These are phyloP conservation scores for Macaranga tanarius DNA, from an alignment of 441 rosid species.

Conservation along the genomic window DNA sequence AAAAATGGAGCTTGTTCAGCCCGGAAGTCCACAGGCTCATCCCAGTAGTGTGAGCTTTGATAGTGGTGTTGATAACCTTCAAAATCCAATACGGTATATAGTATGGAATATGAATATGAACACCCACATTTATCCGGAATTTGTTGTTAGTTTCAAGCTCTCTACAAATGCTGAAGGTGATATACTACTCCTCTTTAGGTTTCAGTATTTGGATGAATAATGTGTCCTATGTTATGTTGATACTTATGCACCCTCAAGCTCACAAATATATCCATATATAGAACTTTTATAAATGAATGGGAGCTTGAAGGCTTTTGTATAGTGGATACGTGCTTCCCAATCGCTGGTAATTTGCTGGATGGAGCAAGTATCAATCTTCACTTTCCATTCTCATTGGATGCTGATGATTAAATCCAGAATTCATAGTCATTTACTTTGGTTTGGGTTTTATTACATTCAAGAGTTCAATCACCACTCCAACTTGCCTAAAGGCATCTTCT, in stretches of 20 bases:
- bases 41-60: constrained; percentile 78
- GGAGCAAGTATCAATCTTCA: constrained; percentile 30
- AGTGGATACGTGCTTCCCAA: too few species aligned
- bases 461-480: constrained; percentile 46
- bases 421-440: constrained; percentile 35
- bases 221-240: not conserved
- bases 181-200: constrained; percentile 32
- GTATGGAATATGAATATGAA: constrained; percentile 92
- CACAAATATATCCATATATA: not conserved
- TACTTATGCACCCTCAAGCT: not conserved
- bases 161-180: constrained; percentile 73
- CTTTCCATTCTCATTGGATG: constrained; percentile 27
- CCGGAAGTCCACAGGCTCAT: constrained; percentile 57
- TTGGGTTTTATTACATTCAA: constrained; percentile 34
- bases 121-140: constrained; percentile 89
- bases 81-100: constrained; percentile 58
- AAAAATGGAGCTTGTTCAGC: constrained; percentile 71
- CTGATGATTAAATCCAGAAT: constrained; percentile 14
- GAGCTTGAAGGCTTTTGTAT: not conserved
- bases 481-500: constrained; percentile 36
- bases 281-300: not conserved
- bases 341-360: constrained; percentile 25
- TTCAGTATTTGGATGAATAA: constrained; percentile 7
- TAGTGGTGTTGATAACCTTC: constrained; percentile 84
- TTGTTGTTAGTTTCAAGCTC: constrained; percentile 90